Conservation (phyloP, 257 asterid species). For the Capsicum baccatum region DNA sequence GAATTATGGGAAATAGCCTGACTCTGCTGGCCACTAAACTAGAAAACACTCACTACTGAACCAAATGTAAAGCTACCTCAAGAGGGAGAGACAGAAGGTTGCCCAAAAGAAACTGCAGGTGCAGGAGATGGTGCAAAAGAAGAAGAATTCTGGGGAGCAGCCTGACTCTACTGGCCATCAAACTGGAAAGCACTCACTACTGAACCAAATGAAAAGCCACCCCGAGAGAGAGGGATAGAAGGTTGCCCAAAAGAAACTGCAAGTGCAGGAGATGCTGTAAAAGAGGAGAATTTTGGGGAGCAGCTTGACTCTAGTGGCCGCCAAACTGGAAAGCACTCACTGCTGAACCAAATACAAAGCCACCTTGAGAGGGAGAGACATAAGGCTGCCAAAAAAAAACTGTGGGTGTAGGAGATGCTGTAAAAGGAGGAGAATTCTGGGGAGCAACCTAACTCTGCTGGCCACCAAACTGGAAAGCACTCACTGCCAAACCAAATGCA, state of each 20-base stretch:
- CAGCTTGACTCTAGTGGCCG: conserved; percentile 62
- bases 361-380: conserved; percentile 50
- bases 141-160: conserved; percentile 48
- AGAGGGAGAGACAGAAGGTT: too few relatives aligned
- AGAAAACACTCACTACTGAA: conserved; percentile 55
- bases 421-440: conserved; percentile 56
- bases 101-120: conserved; percentile 50
- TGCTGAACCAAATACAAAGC: conserved; percentile 57
- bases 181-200: conserved; percentile 59
- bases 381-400: conserved; percentile 61
- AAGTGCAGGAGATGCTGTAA: conserved; percentile 62
- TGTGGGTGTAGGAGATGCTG: conserved; percentile 56
- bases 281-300: conserved; percentile 50
- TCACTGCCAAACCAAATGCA: conserved; percentile 55
- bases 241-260: conserved; percentile 60
- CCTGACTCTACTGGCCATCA: conserved; percentile 65
- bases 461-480: conserved; percentile 63
- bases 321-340: conserved; percentile 60
- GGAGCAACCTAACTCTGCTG: conserved; percentile 60
- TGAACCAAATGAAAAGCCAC: conserved; percentile 58
- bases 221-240: conserved; percentile 50
- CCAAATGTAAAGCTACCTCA: conserved; percentile 46
- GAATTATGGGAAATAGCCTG: conserved; percentile 55
- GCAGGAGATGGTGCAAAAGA: conserved; percentile 62
- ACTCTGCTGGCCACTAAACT: conserved; percentile 64